A percentile compares a stretch with the other conserved stretches of the same genome.
phyloP scores from a whole-genome alignment of 1,284 basidiomycete species.

The Termitomyces sp. region DNA sequence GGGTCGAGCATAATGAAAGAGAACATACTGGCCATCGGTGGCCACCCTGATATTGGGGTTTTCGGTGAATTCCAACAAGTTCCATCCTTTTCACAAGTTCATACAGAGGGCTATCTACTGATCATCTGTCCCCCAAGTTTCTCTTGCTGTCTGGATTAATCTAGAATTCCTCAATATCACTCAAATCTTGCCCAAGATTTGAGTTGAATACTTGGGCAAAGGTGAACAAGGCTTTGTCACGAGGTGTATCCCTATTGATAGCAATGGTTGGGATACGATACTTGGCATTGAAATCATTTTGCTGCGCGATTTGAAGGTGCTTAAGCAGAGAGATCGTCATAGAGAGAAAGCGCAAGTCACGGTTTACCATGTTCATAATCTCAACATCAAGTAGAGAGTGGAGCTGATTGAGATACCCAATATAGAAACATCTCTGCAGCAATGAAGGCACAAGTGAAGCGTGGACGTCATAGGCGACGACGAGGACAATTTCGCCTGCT shows the following conservation, averaged over 20 bases:
- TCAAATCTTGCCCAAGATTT: too few relatives aligned
- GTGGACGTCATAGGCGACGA: neutral
- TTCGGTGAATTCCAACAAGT: too few relatives aligned
- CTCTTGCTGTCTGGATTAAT: too few relatives aligned
- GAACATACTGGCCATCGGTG: too few relatives aligned
- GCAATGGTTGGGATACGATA: slow-evolving; percentile 19
- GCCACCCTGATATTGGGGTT: too few relatives aligned
- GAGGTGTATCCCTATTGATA: slow-evolving; percentile 27
- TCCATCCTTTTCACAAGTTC: too few relatives aligned
- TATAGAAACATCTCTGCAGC: neutral
- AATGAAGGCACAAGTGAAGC: too few relatives aligned
- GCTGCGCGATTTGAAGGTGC: slow-evolving; percentile 21
- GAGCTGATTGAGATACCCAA: neutral
- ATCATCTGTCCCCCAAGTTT: too few relatives aligned
- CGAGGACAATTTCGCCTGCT: neutral
- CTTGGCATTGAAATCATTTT: slow-evolving; percentile 18
- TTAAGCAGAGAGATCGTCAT: slow-evolving; percentile 25
- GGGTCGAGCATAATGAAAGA: too few relatives aligned
- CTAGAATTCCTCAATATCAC: too few relatives aligned
- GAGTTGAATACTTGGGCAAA: too few relatives aligned
- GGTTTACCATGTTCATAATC: neutral
- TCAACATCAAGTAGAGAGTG: neutral
- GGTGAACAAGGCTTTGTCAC: neutral
- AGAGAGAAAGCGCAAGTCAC: slow-evolving; percentile 6
- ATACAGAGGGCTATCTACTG: too few relatives aligned